These are phyloP conservation scores for Hyparrhenia diplandra DNA, from an alignment of 176 grass and related monocot genomes.

Conservation along the genomic window DNA sequence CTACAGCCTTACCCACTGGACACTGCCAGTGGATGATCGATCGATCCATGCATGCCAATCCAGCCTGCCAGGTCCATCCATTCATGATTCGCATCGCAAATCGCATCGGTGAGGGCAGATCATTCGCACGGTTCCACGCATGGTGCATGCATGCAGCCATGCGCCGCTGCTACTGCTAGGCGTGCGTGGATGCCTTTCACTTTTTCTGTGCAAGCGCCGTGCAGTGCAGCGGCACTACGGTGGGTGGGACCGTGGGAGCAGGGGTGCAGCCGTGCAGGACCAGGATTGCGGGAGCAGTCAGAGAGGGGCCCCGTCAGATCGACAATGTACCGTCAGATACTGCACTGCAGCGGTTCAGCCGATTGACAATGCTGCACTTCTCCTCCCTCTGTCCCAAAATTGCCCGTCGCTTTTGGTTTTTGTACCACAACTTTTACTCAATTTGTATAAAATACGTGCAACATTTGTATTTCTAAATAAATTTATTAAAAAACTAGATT, in stretches of 20 bases:
- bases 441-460: no score
- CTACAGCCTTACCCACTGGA: not conserved
- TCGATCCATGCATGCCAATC: not conserved
- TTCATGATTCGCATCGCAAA: not conserved
- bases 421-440: no score
- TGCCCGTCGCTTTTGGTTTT: no score
- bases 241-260: no score
- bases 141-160: not conserved
- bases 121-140: no score
- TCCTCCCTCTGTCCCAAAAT: no score
- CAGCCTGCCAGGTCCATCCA: no score
- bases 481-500: no score
- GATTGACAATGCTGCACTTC: no score
- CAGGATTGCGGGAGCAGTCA: not conserved
- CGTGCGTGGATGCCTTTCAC: not conserved
- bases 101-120: not conserved
- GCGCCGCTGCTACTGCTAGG: not conserved
- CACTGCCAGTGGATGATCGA: not conserved
- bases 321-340: not conserved
- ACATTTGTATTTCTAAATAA: no score
- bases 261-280: not conserved
- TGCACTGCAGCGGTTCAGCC: not conserved
- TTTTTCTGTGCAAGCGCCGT: constrained; percentile 4
- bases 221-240: not conserved
- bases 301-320: not conserved